Conservation (phyloP, 163 green algal genomes). For the Scenedesmus sp. region DNA sequence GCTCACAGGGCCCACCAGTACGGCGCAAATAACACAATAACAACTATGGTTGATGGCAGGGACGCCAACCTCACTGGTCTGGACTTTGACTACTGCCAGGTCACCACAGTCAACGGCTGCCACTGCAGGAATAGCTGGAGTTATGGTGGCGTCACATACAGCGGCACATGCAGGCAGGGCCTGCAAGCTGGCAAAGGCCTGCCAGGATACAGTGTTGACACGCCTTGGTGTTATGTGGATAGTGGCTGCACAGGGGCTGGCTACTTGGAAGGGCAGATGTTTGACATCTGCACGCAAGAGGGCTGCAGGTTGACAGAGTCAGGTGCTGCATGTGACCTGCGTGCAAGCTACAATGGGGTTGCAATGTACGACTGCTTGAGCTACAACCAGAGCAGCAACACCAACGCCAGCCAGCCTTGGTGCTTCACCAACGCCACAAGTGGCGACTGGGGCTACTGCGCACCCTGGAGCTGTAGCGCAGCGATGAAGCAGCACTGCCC, state of each 20-base stretch:
- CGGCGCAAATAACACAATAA: conserved; percentile 15
- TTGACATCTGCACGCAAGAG: conserved; percentile 36
- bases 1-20: conserved; percentile 50
- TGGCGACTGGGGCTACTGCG: conserved; percentile 7
- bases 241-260: background rate
- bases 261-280: conserved; percentile 19
- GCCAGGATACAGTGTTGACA: conserved; percentile 25
- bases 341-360: conserved; percentile 16
- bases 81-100: conserved; percentile 60
- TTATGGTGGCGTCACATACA: conserved; percentile 47
- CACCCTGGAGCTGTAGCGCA: conserved; percentile 25
- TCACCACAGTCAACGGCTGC: conserved; percentile 50
- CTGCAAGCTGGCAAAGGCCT: background rate
- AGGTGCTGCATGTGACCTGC: conserved; percentile 31
- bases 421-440: conserved; percentile 45
- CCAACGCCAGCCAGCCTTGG: conserved; percentile 7
- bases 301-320: conserved; percentile 17
- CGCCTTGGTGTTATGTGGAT: conserved; percentile 45
- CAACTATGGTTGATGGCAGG: background rate
- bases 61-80: conserved; percentile 19
- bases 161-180: conserved; percentile 51
- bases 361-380: conserved; percentile 51
- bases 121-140: conserved; percentile 54
- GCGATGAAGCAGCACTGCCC: conserved; percentile 26
- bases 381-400: conserved; percentile 41